Evolutionary conservation across 129 eudicot genomes (phyloP).

Genomic region (Rutidosis leptorrhynchoides): DNA sequence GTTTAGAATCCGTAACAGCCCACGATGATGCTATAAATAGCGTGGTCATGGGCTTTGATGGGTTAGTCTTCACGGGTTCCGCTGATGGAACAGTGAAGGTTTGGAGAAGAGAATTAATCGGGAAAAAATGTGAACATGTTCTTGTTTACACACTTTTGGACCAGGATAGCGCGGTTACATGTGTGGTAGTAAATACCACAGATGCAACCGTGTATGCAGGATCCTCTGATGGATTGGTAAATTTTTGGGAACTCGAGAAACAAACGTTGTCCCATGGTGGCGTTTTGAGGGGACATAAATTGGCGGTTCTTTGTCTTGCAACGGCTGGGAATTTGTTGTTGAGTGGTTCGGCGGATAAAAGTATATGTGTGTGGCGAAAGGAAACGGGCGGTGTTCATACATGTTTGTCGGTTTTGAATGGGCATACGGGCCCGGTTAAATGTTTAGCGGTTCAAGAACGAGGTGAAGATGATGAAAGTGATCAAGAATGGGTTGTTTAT

Average conservation of each 20-base stretch:
- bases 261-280: constrained; percentile 54
- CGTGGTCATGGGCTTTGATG: constrained; percentile 47
- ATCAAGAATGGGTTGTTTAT: constrained; percentile 53
- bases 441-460: constrained; percentile 57
- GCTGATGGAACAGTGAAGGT: constrained; percentile 92
- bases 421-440: constrained; percentile 76
- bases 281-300: constrained; percentile 65
- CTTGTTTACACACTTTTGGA: constrained; percentile 45
- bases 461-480: not conserved
- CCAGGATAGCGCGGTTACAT: constrained; percentile 68
- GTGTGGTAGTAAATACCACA: constrained; percentile 38
- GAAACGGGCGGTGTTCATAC: constrained; percentile 53
- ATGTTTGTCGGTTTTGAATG: constrained; percentile 61
- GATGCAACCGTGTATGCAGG: constrained; percentile 49
- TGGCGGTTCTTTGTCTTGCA: constrained; percentile 74
- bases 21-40: constrained; percentile 85
- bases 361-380: constrained; percentile 75
- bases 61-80: constrained; percentile 75
- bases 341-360: constrained; percentile 84
- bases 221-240: constrained; percentile 61
- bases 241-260: constrained; percentile 60
- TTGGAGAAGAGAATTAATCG: constrained; percentile 75
- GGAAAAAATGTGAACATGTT: constrained; percentile 39
- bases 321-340: constrained; percentile 54
- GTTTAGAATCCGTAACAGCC: constrained; percentile 67